Conservation (phyloP, 1,284 basidiomycete genomes). For the Trichosporon sp. region DNA sequence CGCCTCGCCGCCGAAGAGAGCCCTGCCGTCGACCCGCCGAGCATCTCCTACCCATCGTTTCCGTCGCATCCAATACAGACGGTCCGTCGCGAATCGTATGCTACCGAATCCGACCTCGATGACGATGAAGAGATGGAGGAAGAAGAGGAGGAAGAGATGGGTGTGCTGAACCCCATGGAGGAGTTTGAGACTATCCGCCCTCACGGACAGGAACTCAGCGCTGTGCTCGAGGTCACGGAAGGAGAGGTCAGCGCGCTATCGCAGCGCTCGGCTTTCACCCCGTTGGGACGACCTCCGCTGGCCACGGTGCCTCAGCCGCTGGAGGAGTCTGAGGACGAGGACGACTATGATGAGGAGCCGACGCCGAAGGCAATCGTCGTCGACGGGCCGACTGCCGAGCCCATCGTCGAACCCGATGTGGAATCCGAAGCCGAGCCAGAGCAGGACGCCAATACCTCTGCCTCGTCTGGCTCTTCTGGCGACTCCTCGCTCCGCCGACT, state of each 20-base stretch:
- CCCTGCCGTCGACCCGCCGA: neutral
- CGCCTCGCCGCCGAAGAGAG: neutral
- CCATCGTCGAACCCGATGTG: neutral
- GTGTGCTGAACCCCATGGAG: neutral
- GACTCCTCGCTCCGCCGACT: neutral
- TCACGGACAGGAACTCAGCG: constrained; percentile 12
- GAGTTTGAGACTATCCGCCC: neutral
- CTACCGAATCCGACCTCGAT: neutral
- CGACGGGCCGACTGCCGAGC: neutral
- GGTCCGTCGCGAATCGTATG: neutral
- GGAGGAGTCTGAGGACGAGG: constrained; percentile 3
- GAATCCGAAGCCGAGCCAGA: neutral
- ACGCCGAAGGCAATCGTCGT: neutral
- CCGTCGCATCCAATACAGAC: neutral
- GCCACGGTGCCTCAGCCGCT: neutral
- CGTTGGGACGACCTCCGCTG: neutral
- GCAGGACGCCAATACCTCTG: neutral
- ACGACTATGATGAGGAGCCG: neutral
- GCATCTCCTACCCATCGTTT: neutral
- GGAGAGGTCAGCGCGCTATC: neutral
- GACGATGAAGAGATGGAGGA: neutral
- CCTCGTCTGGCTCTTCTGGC: neutral
- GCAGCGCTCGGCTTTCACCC: neutral
- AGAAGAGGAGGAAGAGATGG: neutral
- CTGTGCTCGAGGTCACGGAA: constrained; percentile 14